Conservation (phyloP, 2,329 filamentous ascomycete genomes). For the Phialophora tarda region DNA sequence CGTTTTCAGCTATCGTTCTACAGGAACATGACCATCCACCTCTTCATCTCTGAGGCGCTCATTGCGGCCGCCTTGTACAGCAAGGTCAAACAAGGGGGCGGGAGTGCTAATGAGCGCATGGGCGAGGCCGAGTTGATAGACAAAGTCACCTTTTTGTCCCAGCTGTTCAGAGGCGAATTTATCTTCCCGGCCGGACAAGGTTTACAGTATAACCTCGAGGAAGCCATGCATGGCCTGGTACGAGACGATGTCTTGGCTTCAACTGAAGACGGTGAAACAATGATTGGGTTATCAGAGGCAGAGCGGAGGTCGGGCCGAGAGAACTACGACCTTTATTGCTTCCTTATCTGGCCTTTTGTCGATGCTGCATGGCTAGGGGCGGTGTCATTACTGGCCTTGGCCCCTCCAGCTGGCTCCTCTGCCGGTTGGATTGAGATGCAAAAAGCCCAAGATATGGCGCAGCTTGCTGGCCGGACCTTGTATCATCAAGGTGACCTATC, state of each 20-base stretch:
- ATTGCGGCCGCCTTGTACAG: conserved; percentile 92
- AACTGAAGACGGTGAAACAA: conserved; percentile 63
- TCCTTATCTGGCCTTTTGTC: conserved; percentile 97
- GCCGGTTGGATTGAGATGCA: conserved; percentile 77
- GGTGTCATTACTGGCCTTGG: conserved; percentile 83
- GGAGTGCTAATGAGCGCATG: conserved; percentile 78
- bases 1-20: conserved; percentile 98
- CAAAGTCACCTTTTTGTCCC: conserved; percentile 85
- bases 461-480: conserved; percentile 89
- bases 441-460: conserved; percentile 79
- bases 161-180: conserved; percentile 93
- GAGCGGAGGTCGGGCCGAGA: conserved; percentile 83
- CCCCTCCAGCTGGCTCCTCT: conserved; percentile 63
- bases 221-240: conserved; percentile 78
- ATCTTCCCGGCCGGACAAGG: conserved; percentile 87
- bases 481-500: conserved; percentile 97
- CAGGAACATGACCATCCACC: conserved; percentile 98
- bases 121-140: conserved; percentile 72
- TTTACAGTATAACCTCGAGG: conserved; percentile 76
- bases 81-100: conserved; percentile 87
- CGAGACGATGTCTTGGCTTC: conserved; percentile 76
- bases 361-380: conserved; percentile 92
- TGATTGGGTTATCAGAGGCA: conserved; percentile 73
- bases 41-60: conserved; percentile 92
- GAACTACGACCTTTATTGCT: conserved; percentile 99